phyloP scores from a whole-genome alignment of 2,329 filamentous ascomycete species.

The Xylaria sp. region DNA sequence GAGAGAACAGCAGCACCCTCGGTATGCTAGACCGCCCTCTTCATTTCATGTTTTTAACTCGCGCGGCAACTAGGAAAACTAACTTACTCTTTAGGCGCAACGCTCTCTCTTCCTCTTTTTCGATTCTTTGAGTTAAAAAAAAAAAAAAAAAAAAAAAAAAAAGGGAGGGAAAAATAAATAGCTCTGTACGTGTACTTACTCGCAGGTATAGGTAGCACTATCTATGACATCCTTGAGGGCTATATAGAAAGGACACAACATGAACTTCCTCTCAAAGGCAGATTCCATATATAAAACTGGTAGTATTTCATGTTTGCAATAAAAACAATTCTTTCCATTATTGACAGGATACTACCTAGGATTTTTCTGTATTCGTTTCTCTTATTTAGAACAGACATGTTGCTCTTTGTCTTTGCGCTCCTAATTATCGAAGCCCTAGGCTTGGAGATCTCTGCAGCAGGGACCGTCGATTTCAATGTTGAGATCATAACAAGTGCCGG shows the following conservation, averaged over 20 bases:
- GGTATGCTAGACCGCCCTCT: not conserved
- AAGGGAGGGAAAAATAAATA: conserved; percentile 2
- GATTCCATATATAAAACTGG: not conserved
- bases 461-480: not conserved
- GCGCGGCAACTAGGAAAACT: not conserved
- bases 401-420: not conserved
- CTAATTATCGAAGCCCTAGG: not conserved
- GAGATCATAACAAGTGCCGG: not conserved
- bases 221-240: not conserved
- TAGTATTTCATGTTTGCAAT: not conserved
- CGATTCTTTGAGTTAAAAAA: not conserved
- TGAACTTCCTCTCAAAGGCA: not conserved
- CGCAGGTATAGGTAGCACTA: conserved; percentile 1
- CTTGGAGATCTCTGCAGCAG: not conserved
- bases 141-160: not conserved
- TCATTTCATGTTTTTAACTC: not conserved
- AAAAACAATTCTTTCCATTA: not conserved
- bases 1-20: no score
- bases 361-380: not conserved
- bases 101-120: not conserved
- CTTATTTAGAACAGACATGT: not conserved
- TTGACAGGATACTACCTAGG: not conserved
- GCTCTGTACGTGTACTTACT: not conserved
- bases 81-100: not conserved
- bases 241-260: no score